phyloP scores from a whole-genome alignment of 257 asterid genomes.

The Nicotiana knightiana region DNA sequence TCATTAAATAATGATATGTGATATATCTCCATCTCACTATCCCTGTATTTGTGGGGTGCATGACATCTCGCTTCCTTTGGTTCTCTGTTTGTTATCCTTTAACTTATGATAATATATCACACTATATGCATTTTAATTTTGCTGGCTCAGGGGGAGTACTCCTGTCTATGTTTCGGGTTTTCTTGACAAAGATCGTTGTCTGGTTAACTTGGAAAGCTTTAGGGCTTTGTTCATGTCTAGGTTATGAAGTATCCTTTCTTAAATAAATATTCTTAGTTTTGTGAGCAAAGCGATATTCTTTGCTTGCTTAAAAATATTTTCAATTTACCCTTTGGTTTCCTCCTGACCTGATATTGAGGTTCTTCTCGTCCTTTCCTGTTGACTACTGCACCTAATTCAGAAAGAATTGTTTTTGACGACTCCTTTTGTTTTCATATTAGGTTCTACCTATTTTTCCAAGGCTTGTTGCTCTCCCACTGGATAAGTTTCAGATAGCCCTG shows the following conservation, averaged over 20 bases:
- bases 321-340: not conserved
- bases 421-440: slow-evolving; percentile 31
- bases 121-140: not conserved
- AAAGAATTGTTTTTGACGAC: not conserved
- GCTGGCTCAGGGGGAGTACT: not conserved
- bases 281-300: not conserved
- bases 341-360: not conserved
- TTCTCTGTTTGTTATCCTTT: not conserved
- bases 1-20: not conserved
- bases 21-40: not conserved
- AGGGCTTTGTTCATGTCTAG: not conserved
- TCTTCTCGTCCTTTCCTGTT: not conserved
- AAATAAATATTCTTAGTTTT: not conserved
- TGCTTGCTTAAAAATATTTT: not conserved
- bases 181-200: not conserved
- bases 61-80: not conserved
- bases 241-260: not conserved
- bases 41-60: not conserved
- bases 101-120: not conserved
- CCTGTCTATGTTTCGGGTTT: not conserved
- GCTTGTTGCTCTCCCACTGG: slow-evolving; percentile 83
- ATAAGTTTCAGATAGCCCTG: slow-evolving; percentile 90
- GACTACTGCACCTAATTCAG: not conserved
- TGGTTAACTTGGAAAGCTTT: not conserved
- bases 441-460: slow-evolving; percentile 88